These are phyloP conservation scores for Boletus subparvulus DNA, from an alignment of 768 basidiomycete genomes.

Conservation along the genomic window DNA sequence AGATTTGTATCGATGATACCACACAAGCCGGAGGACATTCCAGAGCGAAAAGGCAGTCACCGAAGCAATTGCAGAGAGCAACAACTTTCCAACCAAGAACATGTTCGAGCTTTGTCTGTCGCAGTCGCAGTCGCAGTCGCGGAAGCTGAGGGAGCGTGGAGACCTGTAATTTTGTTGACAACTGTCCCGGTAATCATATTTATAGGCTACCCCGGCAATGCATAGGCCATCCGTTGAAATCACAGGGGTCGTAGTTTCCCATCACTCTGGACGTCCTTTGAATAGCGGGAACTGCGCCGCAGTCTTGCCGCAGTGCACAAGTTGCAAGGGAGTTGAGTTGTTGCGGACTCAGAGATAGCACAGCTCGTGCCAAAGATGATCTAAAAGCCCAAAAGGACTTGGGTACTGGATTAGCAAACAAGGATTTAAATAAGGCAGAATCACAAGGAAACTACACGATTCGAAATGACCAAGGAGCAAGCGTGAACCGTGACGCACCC, in stretches of 20 bases:
- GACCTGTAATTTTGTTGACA: background rate
- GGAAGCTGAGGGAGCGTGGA: background rate
- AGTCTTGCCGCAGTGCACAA: background rate
- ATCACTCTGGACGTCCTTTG: background rate
- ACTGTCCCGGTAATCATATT: background rate
- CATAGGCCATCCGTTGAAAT: too few species aligned
- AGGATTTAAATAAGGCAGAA: too few species aligned
- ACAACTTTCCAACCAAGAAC: background rate
- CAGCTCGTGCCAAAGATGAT: too few species aligned
- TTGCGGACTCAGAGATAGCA: too few species aligned
- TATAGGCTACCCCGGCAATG: background rate
- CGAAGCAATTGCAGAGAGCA: constrained; percentile 3
- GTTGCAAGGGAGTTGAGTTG: too few species aligned
- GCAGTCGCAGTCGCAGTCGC: background rate
- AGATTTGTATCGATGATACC: constrained; percentile 37
- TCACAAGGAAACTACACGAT: too few species aligned
- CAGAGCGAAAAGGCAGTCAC: constrained; percentile 32
- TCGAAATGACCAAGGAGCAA: too few species aligned
- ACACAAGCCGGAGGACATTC: constrained; percentile 30
- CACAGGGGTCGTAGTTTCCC: background rate
- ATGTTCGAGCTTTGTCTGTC: background rate
- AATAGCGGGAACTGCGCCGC: background rate
- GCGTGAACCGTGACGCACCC: too few species aligned
- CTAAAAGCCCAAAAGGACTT: too few species aligned
- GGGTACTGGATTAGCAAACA: too few species aligned